These are phyloP conservation scores for Plantago elongata DNA, from an alignment of 257 asterid genomes.

Conservation along the genomic window DNA sequence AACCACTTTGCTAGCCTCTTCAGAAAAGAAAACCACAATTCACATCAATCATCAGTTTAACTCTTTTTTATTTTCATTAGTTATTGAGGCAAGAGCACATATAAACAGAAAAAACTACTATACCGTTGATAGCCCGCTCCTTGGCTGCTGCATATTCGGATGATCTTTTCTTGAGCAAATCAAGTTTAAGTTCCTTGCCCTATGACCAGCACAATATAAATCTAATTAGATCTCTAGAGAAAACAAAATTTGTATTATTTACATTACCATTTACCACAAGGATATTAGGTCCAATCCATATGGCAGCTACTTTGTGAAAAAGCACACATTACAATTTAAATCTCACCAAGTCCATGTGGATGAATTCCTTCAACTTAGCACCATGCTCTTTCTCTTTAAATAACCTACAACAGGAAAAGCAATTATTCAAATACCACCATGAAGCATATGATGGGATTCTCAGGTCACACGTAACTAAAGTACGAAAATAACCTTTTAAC, in stretches of 20 bases:
- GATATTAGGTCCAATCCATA: too few relatives aligned
- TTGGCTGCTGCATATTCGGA: conserved; percentile 78
- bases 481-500: conserved; percentile 7
- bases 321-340: background rate
- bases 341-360: conserved; percentile 83
- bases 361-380: conserved; percentile 31
- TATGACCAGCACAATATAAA: conserved; percentile 15
- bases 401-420: conserved; percentile 11
- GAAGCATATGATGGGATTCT: background rate
- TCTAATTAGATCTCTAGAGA: conserved; percentile 1
- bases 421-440: conserved; percentile 10
- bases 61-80: background rate
- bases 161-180: conserved; percentile 56
- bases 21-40: conserved; percentile 10
- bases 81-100: background rate
- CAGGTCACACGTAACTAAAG: conserved; percentile 11
- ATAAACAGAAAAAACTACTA: background rate
- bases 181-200: conserved; percentile 75
- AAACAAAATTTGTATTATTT: background rate
- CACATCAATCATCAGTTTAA: background rate
- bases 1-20: conserved; percentile 60
- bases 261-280: background rate
- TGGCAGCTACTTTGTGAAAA: background rate
- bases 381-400: background rate
- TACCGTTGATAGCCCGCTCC: conserved; percentile 71